Conservation (phyloP, 768 basidiomycete genomes). For the Boletellus ananiceps region DNA sequence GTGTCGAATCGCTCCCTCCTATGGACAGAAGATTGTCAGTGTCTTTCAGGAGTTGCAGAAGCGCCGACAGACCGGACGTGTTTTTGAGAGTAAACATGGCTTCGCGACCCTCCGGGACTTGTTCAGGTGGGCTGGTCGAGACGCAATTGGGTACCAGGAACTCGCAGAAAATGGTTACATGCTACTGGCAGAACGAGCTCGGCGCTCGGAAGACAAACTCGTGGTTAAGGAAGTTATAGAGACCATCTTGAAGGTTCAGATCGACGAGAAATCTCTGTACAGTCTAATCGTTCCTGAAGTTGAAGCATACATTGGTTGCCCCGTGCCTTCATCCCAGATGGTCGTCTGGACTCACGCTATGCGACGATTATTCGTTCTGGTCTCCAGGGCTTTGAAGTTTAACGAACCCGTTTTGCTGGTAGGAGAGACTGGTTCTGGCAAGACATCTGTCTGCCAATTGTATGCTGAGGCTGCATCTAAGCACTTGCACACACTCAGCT, state of each 20-base stretch:
- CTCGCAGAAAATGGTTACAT: conserved; percentile 96
- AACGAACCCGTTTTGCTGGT: conserved; percentile 95
- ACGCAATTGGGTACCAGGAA: conserved; percentile 85
- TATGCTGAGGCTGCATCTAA: conserved; percentile 65
- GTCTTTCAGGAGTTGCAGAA: conserved; percentile 94
- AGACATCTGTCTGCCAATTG: conserved; percentile 94
- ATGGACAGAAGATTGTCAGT: conserved; percentile 82
- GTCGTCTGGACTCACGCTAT: conserved; percentile 92
- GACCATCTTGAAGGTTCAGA: conserved; percentile 77
- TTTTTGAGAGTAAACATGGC: conserved; percentile 96
- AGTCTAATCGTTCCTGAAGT: conserved; percentile 45
- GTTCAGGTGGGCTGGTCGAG: conserved; percentile 94
- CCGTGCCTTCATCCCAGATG: conserved; percentile 38
- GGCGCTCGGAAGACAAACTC: conserved; percentile 78
- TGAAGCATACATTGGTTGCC: conserved; percentile 52
- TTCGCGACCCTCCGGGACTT: conserved; percentile 96
- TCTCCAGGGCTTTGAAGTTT: conserved; percentile 79
- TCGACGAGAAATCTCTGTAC: conserved; percentile 74
- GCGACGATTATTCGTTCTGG: conserved; percentile 81
- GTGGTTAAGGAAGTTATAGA: conserved; percentile 94
- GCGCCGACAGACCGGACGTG: conserved; percentile 81
- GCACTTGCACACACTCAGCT: conserved; percentile 73
- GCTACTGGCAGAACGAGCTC: conserved; percentile 88
- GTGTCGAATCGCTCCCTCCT: conserved; percentile 90
- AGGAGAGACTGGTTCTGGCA: conserved; percentile 95